Conservation (phyloP, 1,139 yeast species). For the Blastobotrys illinoisensis region DNA sequence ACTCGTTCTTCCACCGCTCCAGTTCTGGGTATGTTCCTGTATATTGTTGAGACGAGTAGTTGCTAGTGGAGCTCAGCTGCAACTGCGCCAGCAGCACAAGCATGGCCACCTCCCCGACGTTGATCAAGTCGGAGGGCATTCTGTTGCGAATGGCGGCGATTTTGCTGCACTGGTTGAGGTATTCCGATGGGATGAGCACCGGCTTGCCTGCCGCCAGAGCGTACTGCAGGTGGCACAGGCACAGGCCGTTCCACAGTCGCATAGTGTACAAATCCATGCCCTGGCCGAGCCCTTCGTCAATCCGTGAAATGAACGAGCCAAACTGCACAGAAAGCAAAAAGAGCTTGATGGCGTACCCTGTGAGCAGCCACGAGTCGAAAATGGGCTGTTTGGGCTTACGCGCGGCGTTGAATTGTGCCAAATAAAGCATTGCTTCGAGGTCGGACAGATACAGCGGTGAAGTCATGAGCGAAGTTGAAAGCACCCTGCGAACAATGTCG, state of each 20-base stretch:
- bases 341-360: slow-evolving; percentile 46
- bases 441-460: slow-evolving; percentile 50
- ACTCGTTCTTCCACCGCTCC: slow-evolving; percentile 5
- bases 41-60: background rate
- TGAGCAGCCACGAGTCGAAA: slow-evolving; percentile 45
- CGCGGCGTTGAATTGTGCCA: slow-evolving; percentile 47
- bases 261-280: slow-evolving; percentile 44
- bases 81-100: background rate
- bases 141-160: slow-evolving; percentile 1
- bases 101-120: background rate
- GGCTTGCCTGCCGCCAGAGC: slow-evolving; percentile 45
- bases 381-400: slow-evolving; percentile 46
- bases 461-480: slow-evolving; percentile 44
- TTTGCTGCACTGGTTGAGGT: slow-evolving; percentile 36
- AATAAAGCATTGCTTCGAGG: slow-evolving; percentile 49
- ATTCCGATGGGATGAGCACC: slow-evolving; percentile 34
- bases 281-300: slow-evolving; percentile 5
- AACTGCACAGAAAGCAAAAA: slow-evolving; percentile 40
- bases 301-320: slow-evolving; percentile 32
- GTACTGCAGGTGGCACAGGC: slow-evolving; percentile 45
- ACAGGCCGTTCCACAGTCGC: slow-evolving; percentile 45
- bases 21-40: slow-evolving; percentile 1
- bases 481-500: slow-evolving; percentile 40
- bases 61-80: background rate
- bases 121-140: background rate